Base-by-base conservation (phyloP, 345 rosid species). In the Excoecaria agallocha region DNA sequence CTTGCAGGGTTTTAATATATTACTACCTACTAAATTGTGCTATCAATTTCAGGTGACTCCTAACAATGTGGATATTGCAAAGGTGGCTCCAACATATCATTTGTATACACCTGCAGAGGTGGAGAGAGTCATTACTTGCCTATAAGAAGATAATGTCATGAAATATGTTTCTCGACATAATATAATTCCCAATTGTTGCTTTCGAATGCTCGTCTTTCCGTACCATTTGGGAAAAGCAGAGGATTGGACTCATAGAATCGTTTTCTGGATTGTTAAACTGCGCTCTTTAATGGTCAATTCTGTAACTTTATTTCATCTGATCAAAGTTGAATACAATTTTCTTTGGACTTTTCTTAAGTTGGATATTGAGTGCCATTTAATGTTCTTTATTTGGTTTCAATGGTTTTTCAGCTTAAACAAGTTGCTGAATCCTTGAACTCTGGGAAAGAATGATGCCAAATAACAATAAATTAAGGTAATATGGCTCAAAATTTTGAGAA, bases 41-140 rank as follows among this genome's bases (percentile, higher is more conserved):
- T 64, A 7, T 15, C 70, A 12, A 48, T 80, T 69, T 75, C 85
- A 94, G 98, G 98, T 92, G 75, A 92, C 96, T 35, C 98, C 98
- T 9, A 94, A 87, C 72, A 94, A 94, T 68, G 98, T 94, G 77
- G 98, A 95, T 74, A 95, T 95, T 8, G 98, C 98, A 3, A 88
- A 80, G 82, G 98, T 94, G 46, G 86, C 97, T 70, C 95, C 97
- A 62, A 85, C 85, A 0, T 94, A 92, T 82, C 97, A 94, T 82
- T 88, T 94, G 22, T 92, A 94, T 82, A 87, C 93, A 37, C 98
- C 98, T 57, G 67, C 92, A 16, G 98, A 94, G 84, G 98, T 94
- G 38, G 98, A 92, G 82, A 90, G 94, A 1, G 97, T 94, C 79
- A 91, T 94, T 59, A 65, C 78, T 76, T 95, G 96, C 78, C 89